A percentile compares a stretch with the other conserved stretches of the same genome.
Conservation (phyloP, 768 basidiomycete genomes). For the Kwoniella pini region DNA sequence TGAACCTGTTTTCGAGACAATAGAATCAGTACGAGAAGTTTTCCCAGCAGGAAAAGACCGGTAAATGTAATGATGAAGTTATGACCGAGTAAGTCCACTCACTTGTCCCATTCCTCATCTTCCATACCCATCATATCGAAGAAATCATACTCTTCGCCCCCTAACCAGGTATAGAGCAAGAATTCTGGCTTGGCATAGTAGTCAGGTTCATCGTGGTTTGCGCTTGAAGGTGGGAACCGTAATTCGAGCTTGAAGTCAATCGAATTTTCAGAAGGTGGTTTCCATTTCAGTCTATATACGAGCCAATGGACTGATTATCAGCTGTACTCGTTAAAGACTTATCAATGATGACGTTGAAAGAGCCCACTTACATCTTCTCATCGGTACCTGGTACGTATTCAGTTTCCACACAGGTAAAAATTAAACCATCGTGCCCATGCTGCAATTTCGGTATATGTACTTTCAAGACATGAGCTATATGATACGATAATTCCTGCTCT, state of each 20-base stretch:
- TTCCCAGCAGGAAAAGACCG: neutral
- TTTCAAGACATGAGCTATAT: constrained; percentile 78
- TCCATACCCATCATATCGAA: constrained; percentile 83
- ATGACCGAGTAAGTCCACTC: no score
- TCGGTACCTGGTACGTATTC: constrained; percentile 84
- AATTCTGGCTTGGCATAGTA: constrained; percentile 83
- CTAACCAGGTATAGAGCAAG: constrained; percentile 77
- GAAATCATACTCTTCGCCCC: constrained; percentile 69
- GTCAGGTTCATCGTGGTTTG: constrained; percentile 67
- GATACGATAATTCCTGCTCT: constrained; percentile 81
- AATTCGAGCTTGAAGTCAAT: constrained; percentile 95
- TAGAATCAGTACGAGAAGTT: neutral
- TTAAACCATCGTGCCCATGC: constrained; percentile 92
- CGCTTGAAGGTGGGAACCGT: constrained; percentile 74
- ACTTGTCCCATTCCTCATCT: constrained; percentile 93
- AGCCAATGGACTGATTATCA: neutral
- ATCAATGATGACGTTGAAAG: constrained; percentile 6
- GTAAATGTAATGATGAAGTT: no score
- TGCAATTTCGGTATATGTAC: constrained; percentile 80
- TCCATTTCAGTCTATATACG: constrained; percentile 84
- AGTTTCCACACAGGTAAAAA: constrained; percentile 88
- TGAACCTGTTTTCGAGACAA: constrained; percentile 63
- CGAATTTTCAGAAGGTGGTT: constrained; percentile 95
- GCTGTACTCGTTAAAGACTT: neutral
- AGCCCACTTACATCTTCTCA: constrained; percentile 69